These are phyloP conservation scores for Stagonosporopsis chrysanthemi DNA, from an alignment of 2,329 filamentous ascomycete species.

Conservation along the genomic window DNA sequence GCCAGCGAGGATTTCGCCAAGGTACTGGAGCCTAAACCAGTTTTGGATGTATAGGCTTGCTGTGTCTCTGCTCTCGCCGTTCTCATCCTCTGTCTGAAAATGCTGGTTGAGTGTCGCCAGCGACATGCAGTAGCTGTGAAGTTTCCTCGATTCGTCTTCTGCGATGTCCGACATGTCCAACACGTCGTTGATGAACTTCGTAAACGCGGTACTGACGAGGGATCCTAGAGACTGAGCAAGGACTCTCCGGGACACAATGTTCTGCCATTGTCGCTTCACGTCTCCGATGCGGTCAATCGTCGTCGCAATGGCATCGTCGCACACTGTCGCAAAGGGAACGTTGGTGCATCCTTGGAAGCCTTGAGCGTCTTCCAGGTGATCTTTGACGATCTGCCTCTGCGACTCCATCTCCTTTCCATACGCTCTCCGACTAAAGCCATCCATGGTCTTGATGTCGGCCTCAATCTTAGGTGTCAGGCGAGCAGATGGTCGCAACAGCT, in stretches of 20 bases:
- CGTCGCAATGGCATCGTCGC: slow-evolving; percentile 65
- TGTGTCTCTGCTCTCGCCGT: slow-evolving; percentile 57
- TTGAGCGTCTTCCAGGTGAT: slow-evolving; percentile 69
- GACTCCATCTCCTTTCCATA: slow-evolving; percentile 71
- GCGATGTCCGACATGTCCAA: slow-evolving; percentile 70
- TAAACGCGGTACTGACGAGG: slow-evolving; percentile 63
- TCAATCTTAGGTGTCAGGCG: slow-evolving; percentile 59
- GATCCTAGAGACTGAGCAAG: slow-evolving; percentile 69
- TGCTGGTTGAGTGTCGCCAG: slow-evolving; percentile 64
- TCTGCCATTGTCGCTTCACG: slow-evolving; percentile 64
- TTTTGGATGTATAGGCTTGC: slow-evolving; percentile 68
- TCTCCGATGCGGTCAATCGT: slow-evolving; percentile 65
- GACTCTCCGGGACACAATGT: slow-evolving; percentile 65
- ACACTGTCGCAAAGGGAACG: slow-evolving; percentile 65
- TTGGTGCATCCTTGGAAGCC: slow-evolving; percentile 67
- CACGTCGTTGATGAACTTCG: slow-evolving; percentile 68
- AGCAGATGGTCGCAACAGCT: slow-evolving; percentile 42
- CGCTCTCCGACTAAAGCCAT: slow-evolving; percentile 66
- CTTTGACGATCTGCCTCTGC: slow-evolving; percentile 67
- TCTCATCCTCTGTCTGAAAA: slow-evolving; percentile 59
- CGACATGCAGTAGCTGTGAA: slow-evolving; percentile 65
- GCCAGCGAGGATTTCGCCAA: slow-evolving; percentile 68
- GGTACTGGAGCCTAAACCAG: slow-evolving; percentile 71
- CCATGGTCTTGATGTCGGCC: slow-evolving; percentile 62
- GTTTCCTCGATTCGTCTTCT: slow-evolving; percentile 66